Evolutionary conservation across 176 grass and related monocot genomes (phyloP).

Genomic region (Bromus sterilis): DNA sequence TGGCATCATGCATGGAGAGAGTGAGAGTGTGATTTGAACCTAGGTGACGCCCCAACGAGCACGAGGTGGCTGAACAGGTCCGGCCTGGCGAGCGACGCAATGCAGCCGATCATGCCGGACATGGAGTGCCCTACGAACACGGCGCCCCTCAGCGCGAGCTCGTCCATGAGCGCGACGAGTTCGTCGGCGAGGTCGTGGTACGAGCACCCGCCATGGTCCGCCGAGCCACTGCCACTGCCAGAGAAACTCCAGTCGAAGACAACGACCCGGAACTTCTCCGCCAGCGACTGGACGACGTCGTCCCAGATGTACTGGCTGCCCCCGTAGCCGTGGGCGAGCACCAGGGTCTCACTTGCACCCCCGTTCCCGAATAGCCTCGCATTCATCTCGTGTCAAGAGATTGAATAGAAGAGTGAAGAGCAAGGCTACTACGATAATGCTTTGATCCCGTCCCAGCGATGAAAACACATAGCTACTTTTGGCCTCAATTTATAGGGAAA

Average conservation of each 20-base stretch:
- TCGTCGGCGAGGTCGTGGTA: slow-evolving; percentile 46
- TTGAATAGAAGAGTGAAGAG: neutral
- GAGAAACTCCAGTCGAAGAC: slow-evolving; percentile 93
- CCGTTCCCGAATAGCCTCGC: slow-evolving; percentile 16
- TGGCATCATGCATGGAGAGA: neutral
- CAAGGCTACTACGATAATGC: neutral
- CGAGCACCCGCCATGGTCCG: neutral
- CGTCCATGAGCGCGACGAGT: slow-evolving; percentile 50
- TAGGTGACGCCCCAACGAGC: slow-evolving; percentile 69
- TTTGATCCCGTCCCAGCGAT: neutral
- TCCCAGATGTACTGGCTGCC: slow-evolving; percentile 60
- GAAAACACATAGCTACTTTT: neutral
- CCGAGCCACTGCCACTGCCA: too few relatives aligned
- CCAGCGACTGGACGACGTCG: slow-evolving; percentile 40
- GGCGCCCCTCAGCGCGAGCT: slow-evolving; percentile 1
- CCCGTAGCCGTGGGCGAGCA: slow-evolving; percentile 79
- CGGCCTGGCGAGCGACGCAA: slow-evolving; percentile 53
- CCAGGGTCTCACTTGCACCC: slow-evolving; percentile 43
- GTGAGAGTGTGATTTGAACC: slow-evolving; percentile 6
- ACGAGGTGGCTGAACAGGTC: slow-evolving; percentile 67
- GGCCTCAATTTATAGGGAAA: slow-evolving; percentile 25
- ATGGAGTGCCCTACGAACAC: slow-evolving; percentile 80
- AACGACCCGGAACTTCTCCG: slow-evolving; percentile 44
- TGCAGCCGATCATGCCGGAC: slow-evolving; percentile 83
- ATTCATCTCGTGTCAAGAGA: slow-evolving; percentile 19